Percentiles rank a stretch among this genome's conserved stretches.
phyloP scores from a whole-genome alignment of 2,329 filamentous ascomycete genomes.

The Fusarium pseudoanthophilum region DNA sequence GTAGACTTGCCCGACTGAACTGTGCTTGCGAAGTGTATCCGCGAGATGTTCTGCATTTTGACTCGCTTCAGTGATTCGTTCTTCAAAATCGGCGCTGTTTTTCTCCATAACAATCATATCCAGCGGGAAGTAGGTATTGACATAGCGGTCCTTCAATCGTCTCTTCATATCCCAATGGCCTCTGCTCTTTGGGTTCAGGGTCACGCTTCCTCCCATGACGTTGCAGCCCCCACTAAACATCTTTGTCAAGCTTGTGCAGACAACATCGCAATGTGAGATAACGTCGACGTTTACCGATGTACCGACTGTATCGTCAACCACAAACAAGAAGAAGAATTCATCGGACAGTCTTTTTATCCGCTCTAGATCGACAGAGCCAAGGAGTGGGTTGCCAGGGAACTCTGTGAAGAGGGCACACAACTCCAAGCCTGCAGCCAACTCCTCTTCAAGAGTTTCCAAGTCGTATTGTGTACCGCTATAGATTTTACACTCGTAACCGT shows the following conservation, averaged over 20 bases:
- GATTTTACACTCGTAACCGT: constrained; percentile 51
- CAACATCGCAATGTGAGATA: constrained; percentile 57
- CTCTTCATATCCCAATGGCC: constrained; percentile 48
- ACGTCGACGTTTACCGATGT: constrained; percentile 60
- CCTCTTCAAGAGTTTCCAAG: constrained; percentile 53
- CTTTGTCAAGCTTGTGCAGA: constrained; percentile 65
- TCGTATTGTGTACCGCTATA: constrained; percentile 56
- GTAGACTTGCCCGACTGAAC: constrained; percentile 46
- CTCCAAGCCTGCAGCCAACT: constrained; percentile 50
- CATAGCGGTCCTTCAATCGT: constrained; percentile 29
- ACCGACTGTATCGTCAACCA: constrained; percentile 59
- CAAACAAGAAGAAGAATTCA: constrained; percentile 53
- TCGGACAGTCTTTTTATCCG: constrained; percentile 45
- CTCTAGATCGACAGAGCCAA: constrained; percentile 45
- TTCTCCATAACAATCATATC: constrained; percentile 49
- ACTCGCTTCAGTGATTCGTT: constrained; percentile 46
- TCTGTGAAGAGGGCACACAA: constrained; percentile 61
- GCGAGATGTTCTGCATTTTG: constrained; percentile 42
- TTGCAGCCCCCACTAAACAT: constrained; percentile 66
- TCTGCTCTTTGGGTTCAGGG: constrained; percentile 56
- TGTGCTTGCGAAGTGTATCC: constrained; percentile 42
- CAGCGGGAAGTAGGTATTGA: constrained; percentile 40
- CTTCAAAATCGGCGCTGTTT: constrained; percentile 53
- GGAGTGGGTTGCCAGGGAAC: constrained; percentile 49
- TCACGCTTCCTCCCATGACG: constrained; percentile 60